These are phyloP conservation scores for Daldinia loculata DNA, from an alignment of 495 filamentous ascomycete genomes.

Conservation along the genomic window DNA sequence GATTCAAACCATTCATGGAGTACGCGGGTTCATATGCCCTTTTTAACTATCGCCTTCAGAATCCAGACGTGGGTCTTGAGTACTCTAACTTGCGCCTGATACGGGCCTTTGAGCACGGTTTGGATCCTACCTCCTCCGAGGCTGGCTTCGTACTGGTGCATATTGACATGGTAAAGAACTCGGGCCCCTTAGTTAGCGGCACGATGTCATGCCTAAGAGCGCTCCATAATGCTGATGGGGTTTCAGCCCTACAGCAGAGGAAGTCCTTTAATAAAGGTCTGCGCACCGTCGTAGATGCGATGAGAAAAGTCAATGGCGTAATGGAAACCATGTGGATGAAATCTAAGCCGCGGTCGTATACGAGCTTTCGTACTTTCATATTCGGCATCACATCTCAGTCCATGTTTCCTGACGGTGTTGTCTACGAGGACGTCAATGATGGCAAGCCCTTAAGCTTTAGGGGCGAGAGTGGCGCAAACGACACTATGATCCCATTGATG, in stretches of 20 bases:
- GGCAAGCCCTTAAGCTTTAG: slow-evolving; percentile 74
- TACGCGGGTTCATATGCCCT: slow-evolving; percentile 92
- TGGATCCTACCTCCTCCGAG: slow-evolving; percentile 86
- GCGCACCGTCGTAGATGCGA: slow-evolving; percentile 64
- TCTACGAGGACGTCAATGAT: slow-evolving; percentile 83
- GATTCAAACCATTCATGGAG: slow-evolving; percentile 91
- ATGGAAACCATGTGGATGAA: slow-evolving; percentile 94
- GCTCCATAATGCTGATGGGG: slow-evolving; percentile 50
- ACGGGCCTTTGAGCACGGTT: slow-evolving; percentile 86
- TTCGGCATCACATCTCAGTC: slow-evolving; percentile 88
- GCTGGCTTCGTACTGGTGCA: slow-evolving; percentile 89
- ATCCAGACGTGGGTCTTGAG: slow-evolving; percentile 70
- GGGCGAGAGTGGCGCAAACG: slow-evolving; percentile 89
- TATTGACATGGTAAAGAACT: slow-evolving; percentile 84
- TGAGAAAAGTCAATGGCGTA: slow-evolving; percentile 74
- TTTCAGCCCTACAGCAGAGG: slow-evolving; percentile 46
- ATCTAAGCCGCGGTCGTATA: slow-evolving; percentile 79
- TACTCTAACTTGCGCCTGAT: slow-evolving; percentile 85
- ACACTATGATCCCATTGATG: slow-evolving; percentile 84
- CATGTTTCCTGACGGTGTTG: slow-evolving; percentile 90
- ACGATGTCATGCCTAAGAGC: slow-evolving; percentile 70
- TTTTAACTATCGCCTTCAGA: slow-evolving; percentile 82
- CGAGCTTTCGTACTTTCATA: slow-evolving; percentile 89
- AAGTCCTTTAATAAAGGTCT: slow-evolving; percentile 70
- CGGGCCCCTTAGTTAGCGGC: slow-evolving; percentile 74